Base-by-base conservation (phyloP, 257 asterid genomes). In the Solanum chiquidenum region DNA sequence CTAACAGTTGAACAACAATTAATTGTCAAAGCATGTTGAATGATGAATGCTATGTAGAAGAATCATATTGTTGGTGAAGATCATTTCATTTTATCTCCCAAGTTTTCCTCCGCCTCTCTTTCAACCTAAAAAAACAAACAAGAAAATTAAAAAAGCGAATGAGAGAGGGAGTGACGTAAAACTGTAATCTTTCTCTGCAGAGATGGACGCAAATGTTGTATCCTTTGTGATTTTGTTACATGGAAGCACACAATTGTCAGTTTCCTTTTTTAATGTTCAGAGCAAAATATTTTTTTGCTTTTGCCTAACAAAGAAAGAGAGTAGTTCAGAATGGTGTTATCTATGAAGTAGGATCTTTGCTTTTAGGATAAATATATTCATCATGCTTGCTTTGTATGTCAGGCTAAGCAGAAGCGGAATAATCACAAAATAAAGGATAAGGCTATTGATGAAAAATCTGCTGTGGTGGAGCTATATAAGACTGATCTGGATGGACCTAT, bases 351-450 rank as follows among this genome's bases (percentile, higher is more conserved):
- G 71, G 21, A 16, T 21, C 68, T 5, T 82, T 49, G 42, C 71
- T 10, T 49, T 82, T 37, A 46, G 68, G 42, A 46, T 49, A 46
- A 37, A 16, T 80, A 18, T 49, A 84, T 40, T 88, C 79, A 89
- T 82, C 86, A 25, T 64, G 33, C 66, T 68, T 37, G 42, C 83
- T 73, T 88, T 60, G 69, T 83, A 71, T 83, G 86, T 88, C 94
- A 96, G 98, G 95, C 94, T 72, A 96, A 96, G 89, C 97, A 95
- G 89, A 96, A 93, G 89, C 89, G 92, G 86, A 96, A 95, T 89
- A 94, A 93, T 71, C 92, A 98, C 84, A 96, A 92, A 90, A 89
- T 83, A 89, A 92, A 96, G 93, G 98, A 94, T 77, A 95, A 95
- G 91, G 94, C 62, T 31, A 93, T 88, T 91, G 95, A 93, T 89